phyloP scores from a whole-genome alignment of 371 early-diverging fungal genomes.

The Circinella minor region DNA sequence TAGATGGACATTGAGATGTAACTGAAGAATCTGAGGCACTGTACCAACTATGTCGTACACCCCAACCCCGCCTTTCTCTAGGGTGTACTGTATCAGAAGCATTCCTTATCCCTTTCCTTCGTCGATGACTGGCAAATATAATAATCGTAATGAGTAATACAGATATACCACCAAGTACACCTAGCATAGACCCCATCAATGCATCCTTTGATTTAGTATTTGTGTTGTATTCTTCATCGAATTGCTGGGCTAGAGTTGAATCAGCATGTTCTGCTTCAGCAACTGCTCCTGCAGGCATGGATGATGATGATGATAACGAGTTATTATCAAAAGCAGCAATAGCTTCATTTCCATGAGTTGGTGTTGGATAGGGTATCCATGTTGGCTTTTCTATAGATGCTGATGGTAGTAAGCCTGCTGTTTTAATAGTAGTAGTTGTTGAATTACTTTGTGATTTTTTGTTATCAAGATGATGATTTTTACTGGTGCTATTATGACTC shows the following conservation, averaged over 20 bases:
- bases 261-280: not conserved
- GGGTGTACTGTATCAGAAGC: not conserved
- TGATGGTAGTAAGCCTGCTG: not conserved
- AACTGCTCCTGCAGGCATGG: not conserved
- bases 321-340: not conserved
- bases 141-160: conserved; percentile 4
- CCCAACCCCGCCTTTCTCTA: conserved; percentile 13
- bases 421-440: not conserved
- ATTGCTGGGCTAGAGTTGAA: not conserved
- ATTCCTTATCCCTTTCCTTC: not conserved
- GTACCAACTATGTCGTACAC: conserved; percentile 15
- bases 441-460: not conserved
- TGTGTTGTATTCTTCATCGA: not conserved
- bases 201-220: conserved; percentile 2
- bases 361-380: too few species aligned
- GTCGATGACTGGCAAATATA: not conserved
- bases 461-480: too few species aligned
- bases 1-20: conserved; percentile 12
- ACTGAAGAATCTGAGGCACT: conserved; percentile 1
- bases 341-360: not conserved
- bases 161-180: conserved; percentile 14
- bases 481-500: not conserved
- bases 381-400: not conserved
- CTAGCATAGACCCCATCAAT: conserved; percentile 13
- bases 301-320: not conserved